phyloP scores from a whole-genome alignment of 495 filamentous ascomycete genomes.

The Mycothermus thermophilus region DNA sequence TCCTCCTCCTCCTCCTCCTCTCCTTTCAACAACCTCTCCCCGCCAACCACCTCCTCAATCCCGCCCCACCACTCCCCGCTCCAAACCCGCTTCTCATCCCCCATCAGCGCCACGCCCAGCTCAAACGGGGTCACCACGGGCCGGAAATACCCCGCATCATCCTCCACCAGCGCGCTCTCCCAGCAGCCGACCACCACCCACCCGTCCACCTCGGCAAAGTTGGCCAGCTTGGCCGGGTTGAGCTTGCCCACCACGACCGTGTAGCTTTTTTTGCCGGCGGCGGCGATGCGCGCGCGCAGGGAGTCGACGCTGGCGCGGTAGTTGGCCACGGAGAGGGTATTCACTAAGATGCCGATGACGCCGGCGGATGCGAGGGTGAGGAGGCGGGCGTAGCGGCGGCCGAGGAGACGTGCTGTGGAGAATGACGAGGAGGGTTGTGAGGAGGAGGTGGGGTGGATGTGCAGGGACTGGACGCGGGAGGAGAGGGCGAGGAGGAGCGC shows the following conservation, averaged over 20 bases:
- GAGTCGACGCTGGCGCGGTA: slow-evolving; percentile 69
- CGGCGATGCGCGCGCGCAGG: slow-evolving; percentile 53
- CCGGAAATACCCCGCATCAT: slow-evolving; percentile 63
- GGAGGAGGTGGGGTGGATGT: slow-evolving; percentile 54
- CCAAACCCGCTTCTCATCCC: slow-evolving; percentile 60
- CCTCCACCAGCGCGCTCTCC: slow-evolving; percentile 83
- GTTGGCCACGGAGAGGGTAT: slow-evolving; percentile 82
- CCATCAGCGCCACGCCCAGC: slow-evolving; percentile 55
- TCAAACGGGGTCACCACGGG: slow-evolving; percentile 90
- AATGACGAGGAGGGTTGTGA: slow-evolving; percentile 31
- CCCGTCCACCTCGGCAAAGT: slow-evolving; percentile 85
- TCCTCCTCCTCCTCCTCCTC: slow-evolving; percentile 5
- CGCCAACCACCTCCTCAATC: slow-evolving; percentile 42
- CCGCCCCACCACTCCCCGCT: slow-evolving; percentile 64
- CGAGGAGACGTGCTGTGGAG: slow-evolving; percentile 43
- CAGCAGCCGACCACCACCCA: slow-evolving; percentile 98
- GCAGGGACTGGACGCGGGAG: slow-evolving; percentile 61
- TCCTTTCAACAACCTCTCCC: not conserved
- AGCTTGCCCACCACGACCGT: slow-evolving; percentile 93
- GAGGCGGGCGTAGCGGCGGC: slow-evolving; percentile 75
- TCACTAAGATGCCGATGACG: slow-evolving; percentile 86
- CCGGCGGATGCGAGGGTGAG: slow-evolving; percentile 66
- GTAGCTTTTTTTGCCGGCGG: slow-evolving; percentile 82
- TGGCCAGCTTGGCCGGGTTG: slow-evolving; percentile 89
- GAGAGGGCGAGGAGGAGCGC: slow-evolving; percentile 77